Conservation (phyloP, 2,329 filamentous ascomycete species). For the Nemania diffusa region DNA sequence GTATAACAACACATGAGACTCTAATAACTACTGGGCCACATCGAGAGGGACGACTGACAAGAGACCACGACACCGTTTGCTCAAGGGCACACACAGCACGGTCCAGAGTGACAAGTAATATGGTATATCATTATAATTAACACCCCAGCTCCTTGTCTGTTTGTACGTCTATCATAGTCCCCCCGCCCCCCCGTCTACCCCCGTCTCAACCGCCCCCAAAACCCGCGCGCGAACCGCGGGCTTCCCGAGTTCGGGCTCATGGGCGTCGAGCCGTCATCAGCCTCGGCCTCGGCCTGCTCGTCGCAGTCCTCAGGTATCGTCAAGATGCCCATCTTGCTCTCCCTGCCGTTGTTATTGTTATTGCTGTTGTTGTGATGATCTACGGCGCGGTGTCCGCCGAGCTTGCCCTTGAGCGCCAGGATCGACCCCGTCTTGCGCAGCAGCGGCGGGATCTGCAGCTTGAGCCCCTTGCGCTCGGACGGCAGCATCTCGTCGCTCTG, state of each 20-base stretch:
- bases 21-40: neutral
- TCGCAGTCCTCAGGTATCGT: constrained; percentile 27
- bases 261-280: constrained; percentile 34
- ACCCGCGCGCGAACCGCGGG: constrained; percentile 19
- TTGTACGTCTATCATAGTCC: neutral
- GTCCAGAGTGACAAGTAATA: neutral
- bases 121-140: neutral
- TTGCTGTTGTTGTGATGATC: constrained; percentile 42
- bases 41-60: neutral
- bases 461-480: constrained; percentile 20
- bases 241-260: constrained; percentile 31
- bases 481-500: constrained; percentile 62
- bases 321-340: constrained; percentile 34
- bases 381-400: constrained; percentile 49
- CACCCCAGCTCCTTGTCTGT: neutral
- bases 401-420: constrained; percentile 59
- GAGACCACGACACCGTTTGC: neutral
- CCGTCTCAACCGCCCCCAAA: constrained; percentile 31
- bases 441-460: constrained; percentile 43
- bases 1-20: no score
- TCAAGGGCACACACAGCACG: neutral
- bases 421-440: constrained; percentile 60
- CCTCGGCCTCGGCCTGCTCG: constrained; percentile 28
- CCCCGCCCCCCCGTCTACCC: constrained; percentile 2
- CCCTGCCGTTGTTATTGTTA: constrained; percentile 38